Conservation (phyloP, 306 rosid genomes). For the Begonia masoniana region DNA sequence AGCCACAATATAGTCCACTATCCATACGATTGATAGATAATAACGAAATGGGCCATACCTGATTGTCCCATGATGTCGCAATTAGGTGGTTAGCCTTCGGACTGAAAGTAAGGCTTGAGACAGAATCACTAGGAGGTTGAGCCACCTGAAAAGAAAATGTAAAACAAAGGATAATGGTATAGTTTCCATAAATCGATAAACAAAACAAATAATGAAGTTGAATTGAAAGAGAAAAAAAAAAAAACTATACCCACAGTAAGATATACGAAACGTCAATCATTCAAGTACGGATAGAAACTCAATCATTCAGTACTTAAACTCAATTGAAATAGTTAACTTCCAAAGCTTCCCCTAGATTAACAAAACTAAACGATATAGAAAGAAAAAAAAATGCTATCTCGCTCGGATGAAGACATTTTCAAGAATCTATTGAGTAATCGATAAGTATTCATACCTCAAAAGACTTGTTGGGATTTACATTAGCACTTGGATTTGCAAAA, state of each 20-base stretch:
- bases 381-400: not conserved
- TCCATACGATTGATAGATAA: not conserved
- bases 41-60: slow-evolving; percentile 20
- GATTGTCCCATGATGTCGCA: slow-evolving; percentile 85
- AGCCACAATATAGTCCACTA: not conserved
- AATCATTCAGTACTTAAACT: not conserved
- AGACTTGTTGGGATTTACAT: slow-evolving; percentile 42
- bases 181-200: not conserved
- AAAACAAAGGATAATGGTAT: not conserved
- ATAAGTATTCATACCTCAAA: slow-evolving; percentile 28
- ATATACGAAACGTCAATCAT: not conserved
- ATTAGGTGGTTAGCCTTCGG: slow-evolving; percentile 65
- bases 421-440: not conserved
- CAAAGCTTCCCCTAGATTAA: not conserved
- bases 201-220: not conserved
- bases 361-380: not conserved
- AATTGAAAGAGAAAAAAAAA: not conserved
- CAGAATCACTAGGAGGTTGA: slow-evolving; percentile 68
- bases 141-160: slow-evolving; percentile 36
- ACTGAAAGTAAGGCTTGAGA: slow-evolving; percentile 59
- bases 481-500: slow-evolving; percentile 20
- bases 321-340: not conserved
- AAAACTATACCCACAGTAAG: not conserved
- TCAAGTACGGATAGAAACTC: not conserved
- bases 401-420: not conserved